Conservation (phyloP, 148 eudicot species). For the Polygonum aviculare region DNA sequence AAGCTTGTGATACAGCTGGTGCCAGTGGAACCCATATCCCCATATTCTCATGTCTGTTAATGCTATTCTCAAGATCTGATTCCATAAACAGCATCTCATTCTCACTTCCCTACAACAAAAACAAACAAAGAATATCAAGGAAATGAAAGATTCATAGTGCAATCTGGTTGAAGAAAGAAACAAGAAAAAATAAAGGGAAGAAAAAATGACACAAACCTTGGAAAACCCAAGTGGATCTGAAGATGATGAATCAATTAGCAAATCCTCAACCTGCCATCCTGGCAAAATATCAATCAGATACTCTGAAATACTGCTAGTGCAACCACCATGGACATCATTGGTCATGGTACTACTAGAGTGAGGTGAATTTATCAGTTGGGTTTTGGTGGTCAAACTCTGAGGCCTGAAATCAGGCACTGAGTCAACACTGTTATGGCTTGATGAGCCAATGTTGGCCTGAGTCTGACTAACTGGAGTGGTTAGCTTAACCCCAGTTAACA, state of each 20-base stretch:
- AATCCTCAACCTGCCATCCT: constrained; percentile 81
- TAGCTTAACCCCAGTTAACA: constrained; percentile 63
- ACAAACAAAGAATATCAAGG: background rate
- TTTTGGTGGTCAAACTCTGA: constrained; percentile 13
- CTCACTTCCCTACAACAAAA: constrained; percentile 19
- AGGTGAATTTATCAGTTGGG: background rate
- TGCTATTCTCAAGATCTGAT: constrained; percentile 9
- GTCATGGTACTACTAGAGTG: background rate
- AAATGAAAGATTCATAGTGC: background rate
- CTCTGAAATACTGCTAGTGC: constrained; percentile 49
- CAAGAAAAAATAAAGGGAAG: background rate
- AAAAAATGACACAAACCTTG: constrained; percentile 28
- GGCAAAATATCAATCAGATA: constrained; percentile 68
- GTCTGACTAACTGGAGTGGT: background rate
- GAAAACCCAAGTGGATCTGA: constrained; percentile 27
- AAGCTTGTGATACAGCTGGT: constrained; percentile 10
- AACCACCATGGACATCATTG: background rate
- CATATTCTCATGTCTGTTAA: constrained; percentile 22
- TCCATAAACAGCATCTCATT: constrained; percentile 24
- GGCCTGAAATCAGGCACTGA: constrained; percentile 31
- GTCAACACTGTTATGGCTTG: background rate
- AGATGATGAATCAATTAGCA: constrained; percentile 32
- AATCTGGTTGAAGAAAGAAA: background rate
- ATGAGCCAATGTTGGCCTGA: background rate
- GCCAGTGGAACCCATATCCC: constrained; percentile 72